Percentiles rank a stretch among this genome's conserved stretches.
These are phyloP conservation scores for Phytophthora boehmeriae DNA, from an alignment of 352 stramenopile species.

Conservation along the genomic window DNA sequence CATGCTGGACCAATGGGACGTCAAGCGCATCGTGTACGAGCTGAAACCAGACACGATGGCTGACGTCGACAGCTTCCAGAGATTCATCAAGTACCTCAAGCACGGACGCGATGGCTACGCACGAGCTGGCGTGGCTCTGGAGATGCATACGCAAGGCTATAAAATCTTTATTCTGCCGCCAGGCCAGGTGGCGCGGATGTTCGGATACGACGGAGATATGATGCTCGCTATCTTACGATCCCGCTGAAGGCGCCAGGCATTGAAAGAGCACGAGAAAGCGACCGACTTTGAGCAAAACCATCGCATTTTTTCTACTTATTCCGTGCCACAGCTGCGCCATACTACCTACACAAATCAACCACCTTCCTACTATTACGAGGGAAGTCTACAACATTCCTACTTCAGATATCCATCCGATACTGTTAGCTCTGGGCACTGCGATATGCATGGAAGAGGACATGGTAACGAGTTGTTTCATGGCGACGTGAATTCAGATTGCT, in stretches of 20 bases:
- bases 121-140: conserved; percentile 52
- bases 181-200: conserved; percentile 45
- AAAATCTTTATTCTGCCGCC: conserved; percentile 80
- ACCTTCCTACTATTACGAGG: too few species aligned
- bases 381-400: too few species aligned
- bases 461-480: too few species aligned
- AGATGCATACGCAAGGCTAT: conserved; percentile 65
- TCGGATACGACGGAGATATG: conserved; percentile 66
- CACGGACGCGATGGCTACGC: conserved; percentile 41
- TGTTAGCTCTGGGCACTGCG: too few species aligned
- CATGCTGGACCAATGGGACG: conserved; percentile 50
- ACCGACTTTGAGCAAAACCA: neutral
- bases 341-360: too few species aligned
- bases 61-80: conserved; percentile 55
- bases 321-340: too few species aligned
- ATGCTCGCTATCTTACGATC: conserved; percentile 73
- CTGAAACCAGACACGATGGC: conserved; percentile 47
- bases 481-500: too few species aligned
- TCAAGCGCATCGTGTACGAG: conserved; percentile 64
- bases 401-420: too few species aligned
- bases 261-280: neutral
- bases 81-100: conserved; percentile 60
- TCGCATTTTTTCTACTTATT: too few species aligned
- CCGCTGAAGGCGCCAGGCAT: conserved; percentile 14
- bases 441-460: too few species aligned